Percentiles rank a stretch among this genome's conserved stretches.
phyloP scores from a whole-genome alignment of 495 filamentous ascomycete genomes.

The Penicillium canescens region DNA sequence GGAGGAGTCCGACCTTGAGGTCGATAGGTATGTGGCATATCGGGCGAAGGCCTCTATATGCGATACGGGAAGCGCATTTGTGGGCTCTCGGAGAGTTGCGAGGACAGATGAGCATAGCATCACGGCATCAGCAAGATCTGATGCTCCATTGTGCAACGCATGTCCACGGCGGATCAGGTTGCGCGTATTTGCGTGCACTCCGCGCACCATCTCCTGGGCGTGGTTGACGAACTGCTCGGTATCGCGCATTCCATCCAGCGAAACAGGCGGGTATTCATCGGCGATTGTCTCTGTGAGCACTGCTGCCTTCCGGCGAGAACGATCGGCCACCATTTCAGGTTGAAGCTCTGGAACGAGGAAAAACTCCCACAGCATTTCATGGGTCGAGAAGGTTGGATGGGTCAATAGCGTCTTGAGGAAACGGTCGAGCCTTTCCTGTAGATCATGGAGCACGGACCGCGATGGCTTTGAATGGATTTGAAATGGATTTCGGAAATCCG shows the following conservation, averaged over 20 bases:
- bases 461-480: conserved; percentile 92
- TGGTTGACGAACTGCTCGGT: conserved; percentile 91
- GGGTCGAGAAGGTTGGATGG: conserved; percentile 92
- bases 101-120: conserved; percentile 57
- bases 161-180: conserved; percentile 64
- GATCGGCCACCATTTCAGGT: conserved; percentile 82
- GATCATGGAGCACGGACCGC: conserved; percentile 79
- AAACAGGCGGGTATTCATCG: conserved; percentile 81
- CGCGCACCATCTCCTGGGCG: conserved; percentile 82
- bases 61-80: conserved; percentile 57
- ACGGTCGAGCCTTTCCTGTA: conserved; percentile 81
- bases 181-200: conserved; percentile 77
- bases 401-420: conserved; percentile 83
- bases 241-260: conserved; percentile 73
- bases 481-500: conserved; percentile 80
- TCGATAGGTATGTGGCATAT: conserved; percentile 66
- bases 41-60: conserved; percentile 71
- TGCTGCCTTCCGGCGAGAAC: conserved; percentile 83
- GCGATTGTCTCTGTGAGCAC: conserved; percentile 77
- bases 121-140: conserved; percentile 71
- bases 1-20: conserved; percentile 64
- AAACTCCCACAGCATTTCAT: conserved; percentile 99
- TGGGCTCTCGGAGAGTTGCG: conserved; percentile 44
- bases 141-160: conserved; percentile 33
- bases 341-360: conserved; percentile 96